Evolutionary conservation across 2,329 filamentous ascomycete genomes (phyloP).

Genomic region (Pestalotiopsis sp.): DNA sequence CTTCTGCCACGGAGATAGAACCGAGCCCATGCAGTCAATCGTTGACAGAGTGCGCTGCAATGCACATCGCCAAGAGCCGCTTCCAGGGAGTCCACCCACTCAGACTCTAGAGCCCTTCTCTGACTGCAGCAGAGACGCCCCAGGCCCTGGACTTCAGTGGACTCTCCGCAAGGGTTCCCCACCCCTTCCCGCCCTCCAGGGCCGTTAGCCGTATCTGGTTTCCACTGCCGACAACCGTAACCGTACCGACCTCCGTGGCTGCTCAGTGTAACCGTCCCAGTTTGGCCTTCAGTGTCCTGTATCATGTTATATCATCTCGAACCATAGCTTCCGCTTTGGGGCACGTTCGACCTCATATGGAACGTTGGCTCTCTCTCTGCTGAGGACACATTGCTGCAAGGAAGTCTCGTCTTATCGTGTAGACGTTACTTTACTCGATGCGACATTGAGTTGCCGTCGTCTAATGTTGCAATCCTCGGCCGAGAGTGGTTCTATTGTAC

Average conservation of each 20-base stretch:
- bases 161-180: neutral
- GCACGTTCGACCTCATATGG: slow-evolving; percentile 1
- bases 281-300: neutral
- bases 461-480: neutral
- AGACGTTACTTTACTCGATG: neutral
- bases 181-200: neutral
- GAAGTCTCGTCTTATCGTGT: neutral
- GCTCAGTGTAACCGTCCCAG: neutral
- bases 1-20: slow-evolving; percentile 1
- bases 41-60: neutral
- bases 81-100: neutral
- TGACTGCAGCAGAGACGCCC: neutral
- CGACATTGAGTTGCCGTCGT: neutral
- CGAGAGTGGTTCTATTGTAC: neutral
- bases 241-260: slow-evolving; percentile 6
- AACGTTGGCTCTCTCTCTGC: neutral
- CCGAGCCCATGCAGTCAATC: neutral
- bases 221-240: slow-evolving; percentile 11
- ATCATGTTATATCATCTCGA: neutral
- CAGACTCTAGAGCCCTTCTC: neutral
- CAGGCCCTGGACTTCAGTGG: neutral
- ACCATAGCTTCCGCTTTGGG: slow-evolving; percentile 2
- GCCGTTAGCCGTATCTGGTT: slow-evolving; percentile 3
- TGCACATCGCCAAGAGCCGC: neutral
- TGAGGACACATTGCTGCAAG: slow-evolving; percentile 1